Evolutionary conservation across 2,329 filamentous ascomycete species (phyloP), one percentile per base, ranked within the genome.

Genomic region (Stenocarpella maydis): DNA sequence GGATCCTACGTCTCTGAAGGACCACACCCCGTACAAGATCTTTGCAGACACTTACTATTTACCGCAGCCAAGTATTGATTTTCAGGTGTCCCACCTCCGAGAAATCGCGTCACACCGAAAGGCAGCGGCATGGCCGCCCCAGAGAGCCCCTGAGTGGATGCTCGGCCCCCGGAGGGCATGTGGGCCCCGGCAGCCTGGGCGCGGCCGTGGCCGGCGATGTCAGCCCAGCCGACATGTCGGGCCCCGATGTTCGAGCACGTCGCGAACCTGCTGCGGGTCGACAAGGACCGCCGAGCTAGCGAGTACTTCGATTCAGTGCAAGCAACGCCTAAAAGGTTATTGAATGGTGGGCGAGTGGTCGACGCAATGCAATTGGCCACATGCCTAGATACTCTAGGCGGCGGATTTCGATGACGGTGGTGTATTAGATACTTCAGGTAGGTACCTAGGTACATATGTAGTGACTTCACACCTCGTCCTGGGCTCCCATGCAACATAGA

Each of bases 21-120:
- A 34, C 14, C 58, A 61, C 8, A 61, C 58, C 10, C 58, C 58
- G 14, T 47, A 61, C 19, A 47, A 61, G 10, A 61, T 61, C 41
- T 61, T 61, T 28, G 58, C 58, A 49, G 58, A 61, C 41, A 61
- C 41, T 19, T 61, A 61, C 41, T 47, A 61, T 6, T 47, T 41
- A 47, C 41, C 19, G 9, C 58, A 61, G 58, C 26, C 47, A n/a
- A 43, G 26, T 12, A 37, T 47, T 19, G 34, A 61, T 3, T 61
- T 61, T 41, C 58, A 61, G 7, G 55, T 15, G 15, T 15, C 19
- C 9, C 41, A 24, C 41, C 58, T 61, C 12, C 43, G 28, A 7
- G 58, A 34, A 26, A 61, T 61, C 19, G 14, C n/a, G 10, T 47
- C 41, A 14, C 58, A 61, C n/a, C n/a, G 28, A 34, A 24, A 61